phyloP scores from a whole-genome alignment of 2,329 filamentous ascomycete species.

The Fusarium veterinarium region DNA sequence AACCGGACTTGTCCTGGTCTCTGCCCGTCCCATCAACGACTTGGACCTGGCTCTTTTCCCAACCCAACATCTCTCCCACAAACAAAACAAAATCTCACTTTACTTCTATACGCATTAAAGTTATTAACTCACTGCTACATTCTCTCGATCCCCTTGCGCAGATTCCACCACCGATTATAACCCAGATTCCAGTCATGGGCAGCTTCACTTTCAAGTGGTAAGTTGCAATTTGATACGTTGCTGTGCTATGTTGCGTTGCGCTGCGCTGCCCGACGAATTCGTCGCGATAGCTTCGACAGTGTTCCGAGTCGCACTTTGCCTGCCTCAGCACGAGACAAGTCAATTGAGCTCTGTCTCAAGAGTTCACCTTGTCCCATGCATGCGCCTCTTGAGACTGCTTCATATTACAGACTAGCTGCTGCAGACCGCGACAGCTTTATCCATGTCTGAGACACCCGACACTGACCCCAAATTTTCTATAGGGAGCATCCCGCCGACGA shows the following conservation, averaged over 20 bases:
- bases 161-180: constrained; percentile 26
- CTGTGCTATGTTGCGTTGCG: neutral
- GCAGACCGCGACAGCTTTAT: constrained; percentile 15
- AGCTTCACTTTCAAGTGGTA: constrained; percentile 79
- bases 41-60: constrained; percentile 36
- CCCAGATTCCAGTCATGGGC: constrained; percentile 62
- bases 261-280: constrained; percentile 29
- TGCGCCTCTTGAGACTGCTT: constrained; percentile 3
- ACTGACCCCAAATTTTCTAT: constrained; percentile 44
- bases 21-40: constrained; percentile 29
- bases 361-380: neutral
- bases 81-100: constrained; percentile 36
- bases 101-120: constrained; percentile 32
- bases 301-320: constrained; percentile 13
- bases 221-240: constrained; percentile 47
- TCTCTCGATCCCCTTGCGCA: constrained; percentile 24
- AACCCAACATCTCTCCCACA: constrained; percentile 39
- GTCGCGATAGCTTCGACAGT: neutral
- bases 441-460: constrained; percentile 40
- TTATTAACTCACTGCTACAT: constrained; percentile 24
- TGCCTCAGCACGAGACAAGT: constrained; percentile 11
- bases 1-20: constrained; percentile 40
- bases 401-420: constrained; percentile 24
- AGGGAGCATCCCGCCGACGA: constrained; percentile 88
- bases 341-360: constrained; percentile 31